A percentile compares a stretch with the other conserved stretches of the same genome.
These are phyloP conservation scores for Beauveria scarabaeidicola DNA, from an alignment of 2,329 filamentous ascomycete species.

Conservation along the genomic window DNA sequence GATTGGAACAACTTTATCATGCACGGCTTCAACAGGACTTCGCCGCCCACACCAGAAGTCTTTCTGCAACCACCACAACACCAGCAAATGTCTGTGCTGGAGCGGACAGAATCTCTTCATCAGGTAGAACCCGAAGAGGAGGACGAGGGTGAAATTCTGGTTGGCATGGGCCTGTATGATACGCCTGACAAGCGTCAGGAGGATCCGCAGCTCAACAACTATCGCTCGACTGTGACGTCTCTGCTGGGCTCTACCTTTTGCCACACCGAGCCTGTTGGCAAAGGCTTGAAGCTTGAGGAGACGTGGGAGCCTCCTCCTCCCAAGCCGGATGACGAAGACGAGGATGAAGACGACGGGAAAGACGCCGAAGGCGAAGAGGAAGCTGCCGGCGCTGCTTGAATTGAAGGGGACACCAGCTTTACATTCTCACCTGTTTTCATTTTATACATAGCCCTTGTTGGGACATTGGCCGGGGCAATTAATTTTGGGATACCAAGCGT, in stretches of 20 bases:
- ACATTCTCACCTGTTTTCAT: constrained; percentile 1
- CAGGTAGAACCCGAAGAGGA: constrained; percentile 45
- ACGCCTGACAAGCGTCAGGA: constrained; percentile 49
- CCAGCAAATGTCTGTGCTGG: constrained; percentile 36
- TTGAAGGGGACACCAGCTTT: neutral
- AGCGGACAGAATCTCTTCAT: constrained; percentile 34
- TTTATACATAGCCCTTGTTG: neutral
- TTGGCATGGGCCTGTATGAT: constrained; percentile 80
- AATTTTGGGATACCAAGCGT: constrained; percentile 6
- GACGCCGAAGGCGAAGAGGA: constrained; percentile 34
- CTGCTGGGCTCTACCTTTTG: constrained; percentile 44
- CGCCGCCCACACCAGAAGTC: constrained; percentile 52
- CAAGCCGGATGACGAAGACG: constrained; percentile 50
- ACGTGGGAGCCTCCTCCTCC: constrained; percentile 67
- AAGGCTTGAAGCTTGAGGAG: constrained; percentile 73
- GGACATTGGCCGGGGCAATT: neutral
- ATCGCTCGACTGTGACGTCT: constrained; percentile 45
- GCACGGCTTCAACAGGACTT: constrained; percentile 38
- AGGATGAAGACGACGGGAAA: constrained; percentile 40
- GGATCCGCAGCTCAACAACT: constrained; percentile 44
- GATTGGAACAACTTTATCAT: constrained; percentile 40
- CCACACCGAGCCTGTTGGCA: constrained; percentile 45
- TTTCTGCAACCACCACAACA: constrained; percentile 43
- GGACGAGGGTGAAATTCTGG: constrained; percentile 60
- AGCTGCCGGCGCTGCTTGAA: constrained; percentile 22